A percentile compares a stretch with the other conserved stretches of the same genome.
phyloP scores from a whole-genome alignment of 2,329 filamentous ascomycete species.

The Aspergillus sp. region DNA sequence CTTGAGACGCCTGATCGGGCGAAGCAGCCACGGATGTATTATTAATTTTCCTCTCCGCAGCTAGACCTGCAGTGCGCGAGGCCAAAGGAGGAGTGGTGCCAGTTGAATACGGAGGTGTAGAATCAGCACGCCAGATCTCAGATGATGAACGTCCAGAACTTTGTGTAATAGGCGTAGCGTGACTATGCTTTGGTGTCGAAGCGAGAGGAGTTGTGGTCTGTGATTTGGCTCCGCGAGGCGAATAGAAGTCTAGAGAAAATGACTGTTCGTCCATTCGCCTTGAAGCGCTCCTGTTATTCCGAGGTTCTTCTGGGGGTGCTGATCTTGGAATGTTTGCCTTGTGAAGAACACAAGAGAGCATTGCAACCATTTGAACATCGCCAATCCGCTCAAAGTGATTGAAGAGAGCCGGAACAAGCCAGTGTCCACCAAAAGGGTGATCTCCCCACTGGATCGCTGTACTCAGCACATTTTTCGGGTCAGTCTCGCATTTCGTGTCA shows the following conservation, averaged over 20 bases:
- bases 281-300: slow-evolving; percentile 16
- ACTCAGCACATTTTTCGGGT: slow-evolving; percentile 34
- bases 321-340: slow-evolving; percentile 46
- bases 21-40: slow-evolving; percentile 40
- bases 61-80: slow-evolving; percentile 40
- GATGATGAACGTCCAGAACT: slow-evolving; percentile 51
- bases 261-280: slow-evolving; percentile 43
- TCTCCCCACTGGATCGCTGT: slow-evolving; percentile 55
- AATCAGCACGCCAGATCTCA: slow-evolving; percentile 50
- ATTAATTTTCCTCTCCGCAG: slow-evolving; percentile 40
- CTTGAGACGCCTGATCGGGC: slow-evolving; percentile 39
- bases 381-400: slow-evolving; percentile 58
- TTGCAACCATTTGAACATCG: slow-evolving; percentile 66
- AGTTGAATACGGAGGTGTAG: slow-evolving; percentile 52
- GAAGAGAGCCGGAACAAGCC: slow-evolving; percentile 58
- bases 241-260: slow-evolving; percentile 48
- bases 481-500: slow-evolving; percentile 32
- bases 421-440: slow-evolving; percentile 54
- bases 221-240: slow-evolving; percentile 43
- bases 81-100: slow-evolving; percentile 51
- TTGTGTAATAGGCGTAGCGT: slow-evolving; percentile 32
- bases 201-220: slow-evolving; percentile 36
- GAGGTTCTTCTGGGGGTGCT: slow-evolving; percentile 22
- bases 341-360: slow-evolving; percentile 59
- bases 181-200: slow-evolving; percentile 31